Evolutionary conservation across 352 stramenopile species (phyloP), one percentile per base, ranked within the genome.

Genomic region (Phytophthora pini): DNA sequence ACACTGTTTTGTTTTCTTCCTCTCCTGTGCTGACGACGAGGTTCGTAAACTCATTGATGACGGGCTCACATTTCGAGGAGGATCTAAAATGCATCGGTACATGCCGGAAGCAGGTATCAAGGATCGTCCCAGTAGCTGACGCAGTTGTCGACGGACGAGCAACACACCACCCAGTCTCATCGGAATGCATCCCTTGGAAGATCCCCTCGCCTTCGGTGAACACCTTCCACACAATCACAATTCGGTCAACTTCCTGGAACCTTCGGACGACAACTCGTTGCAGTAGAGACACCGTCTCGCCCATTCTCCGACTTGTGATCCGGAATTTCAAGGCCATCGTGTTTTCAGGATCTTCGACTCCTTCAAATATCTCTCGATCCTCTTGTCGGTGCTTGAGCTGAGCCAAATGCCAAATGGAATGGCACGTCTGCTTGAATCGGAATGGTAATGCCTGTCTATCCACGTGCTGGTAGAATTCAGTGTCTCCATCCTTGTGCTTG

Each of bases 181-280:
- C 65, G 0, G 69, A 74, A 29, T 74, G 54, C 54, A 80, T 61
- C 0, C 72, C 69, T 12, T 40, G 53, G 29, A 70, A 74, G 0
- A 69, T 1, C 0, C 69, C 72, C 41, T 78, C 72, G 0, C 61
- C 72, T 48, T 92, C 74, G 24, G 84, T 76, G 52, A 87, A 75
- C 17, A 82, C 53, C 22, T 72, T 79, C 81, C 81, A 92, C 26
- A 88, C 76, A n/a, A 89, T 58, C 26, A 92, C 76, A 2, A 87
- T 61, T 36, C 81, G 77, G 40, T 83, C 67, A 5, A 48, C 12
- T 40, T 90, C 76, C 2, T 80, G 59, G 51, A 80, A 89, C 10
- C 72, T 68, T 9, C 80, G 76, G 4, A 80, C 48, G n/a, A 88
- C 72, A 20, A 69, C 31, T 4, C 58, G 57, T 46, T 71, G 65